Evolutionary conservation across 2,329 filamentous ascomycete genomes (phyloP).

Genomic region (Aspergillus eucalypticola): DNA sequence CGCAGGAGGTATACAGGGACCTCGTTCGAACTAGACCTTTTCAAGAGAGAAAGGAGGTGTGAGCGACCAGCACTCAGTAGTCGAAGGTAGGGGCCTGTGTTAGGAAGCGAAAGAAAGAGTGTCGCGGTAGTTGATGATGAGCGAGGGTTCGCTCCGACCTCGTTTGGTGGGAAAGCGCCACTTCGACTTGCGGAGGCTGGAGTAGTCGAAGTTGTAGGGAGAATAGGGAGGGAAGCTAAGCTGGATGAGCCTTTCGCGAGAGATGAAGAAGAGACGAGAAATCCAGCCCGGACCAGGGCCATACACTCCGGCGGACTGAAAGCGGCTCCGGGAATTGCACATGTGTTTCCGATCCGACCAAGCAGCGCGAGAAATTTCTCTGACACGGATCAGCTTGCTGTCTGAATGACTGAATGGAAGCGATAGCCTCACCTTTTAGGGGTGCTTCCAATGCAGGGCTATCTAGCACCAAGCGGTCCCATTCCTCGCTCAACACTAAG

Average conservation of each 20-base stretch:
- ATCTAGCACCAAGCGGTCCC: slow-evolving; percentile 48
- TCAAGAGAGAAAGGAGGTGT: slow-evolving; percentile 56
- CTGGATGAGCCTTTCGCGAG: slow-evolving; percentile 42
- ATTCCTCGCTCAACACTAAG: slow-evolving; percentile 55
- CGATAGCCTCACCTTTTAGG: slow-evolving; percentile 34
- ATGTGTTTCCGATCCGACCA: slow-evolving; percentile 47
- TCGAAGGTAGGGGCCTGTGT: slow-evolving; percentile 61
- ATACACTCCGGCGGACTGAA: slow-evolving; percentile 52
- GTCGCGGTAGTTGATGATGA: slow-evolving; percentile 31
- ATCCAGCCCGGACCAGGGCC: slow-evolving; percentile 54
- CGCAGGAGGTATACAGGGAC: slow-evolving; percentile 55
- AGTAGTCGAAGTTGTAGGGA: slow-evolving; percentile 24
- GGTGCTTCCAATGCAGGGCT: slow-evolving; percentile 35
- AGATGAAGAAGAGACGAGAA: slow-evolving; percentile 54
- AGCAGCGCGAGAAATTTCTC: slow-evolving; percentile 55
- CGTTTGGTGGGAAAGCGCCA: neutral
- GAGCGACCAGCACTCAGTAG: slow-evolving; percentile 56
- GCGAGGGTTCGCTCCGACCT: neutral
- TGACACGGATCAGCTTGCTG: slow-evolving; percentile 19
- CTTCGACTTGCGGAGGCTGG: slow-evolving; percentile 30
- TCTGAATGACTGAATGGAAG: slow-evolving; percentile 4
- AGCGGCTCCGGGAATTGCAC: slow-evolving; percentile 46
- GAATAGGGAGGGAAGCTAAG: slow-evolving; percentile 42
- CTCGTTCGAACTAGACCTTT: slow-evolving; percentile 55
- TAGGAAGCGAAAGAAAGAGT: slow-evolving; percentile 59